Evolutionary conservation across 768 basidiomycete genomes (phyloP).

Genomic region (Roridomyces roridus): DNA sequence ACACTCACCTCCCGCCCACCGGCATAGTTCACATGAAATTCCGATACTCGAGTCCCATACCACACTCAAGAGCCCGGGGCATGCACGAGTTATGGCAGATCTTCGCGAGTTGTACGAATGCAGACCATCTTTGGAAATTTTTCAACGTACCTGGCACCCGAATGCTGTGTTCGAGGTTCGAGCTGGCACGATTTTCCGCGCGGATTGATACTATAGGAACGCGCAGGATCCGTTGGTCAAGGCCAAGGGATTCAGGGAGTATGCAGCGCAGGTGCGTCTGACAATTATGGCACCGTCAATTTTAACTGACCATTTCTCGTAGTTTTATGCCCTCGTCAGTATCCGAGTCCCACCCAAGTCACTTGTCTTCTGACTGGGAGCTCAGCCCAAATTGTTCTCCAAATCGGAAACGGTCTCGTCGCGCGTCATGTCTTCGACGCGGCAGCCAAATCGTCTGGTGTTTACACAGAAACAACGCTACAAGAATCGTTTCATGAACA

Average conservation of each 20-base stretch:
- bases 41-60: slow-evolving; percentile 36
- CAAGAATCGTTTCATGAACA: slow-evolving; percentile 53
- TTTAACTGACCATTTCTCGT: no score
- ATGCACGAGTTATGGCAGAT: slow-evolving; percentile 59
- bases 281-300: neutral
- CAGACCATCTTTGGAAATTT: slow-evolving; percentile 56
- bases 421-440: slow-evolving; percentile 65
- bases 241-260: slow-evolving; percentile 56
- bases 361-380: slow-evolving; percentile 2
- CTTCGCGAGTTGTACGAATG: slow-evolving; percentile 63
- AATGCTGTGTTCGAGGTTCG: slow-evolving; percentile 64
- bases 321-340: no score
- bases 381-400: slow-evolving; percentile 60
- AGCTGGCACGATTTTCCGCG: no score
- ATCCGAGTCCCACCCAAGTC: no score
- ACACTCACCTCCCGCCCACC: slow-evolving; percentile 42
- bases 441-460: slow-evolving; percentile 63
- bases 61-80: slow-evolving; percentile 46
- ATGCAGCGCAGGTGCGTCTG: slow-evolving; percentile 58
- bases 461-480: slow-evolving; percentile 69
- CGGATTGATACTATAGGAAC: neutral
- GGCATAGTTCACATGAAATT: slow-evolving; percentile 42
- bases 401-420: slow-evolving; percentile 54
- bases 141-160: slow-evolving; percentile 56
- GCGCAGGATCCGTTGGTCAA: slow-evolving; percentile 56